Evolutionary conservation across 441 rosid species (phyloP).

Genomic region (Arabidopsis hybrid): DNA sequence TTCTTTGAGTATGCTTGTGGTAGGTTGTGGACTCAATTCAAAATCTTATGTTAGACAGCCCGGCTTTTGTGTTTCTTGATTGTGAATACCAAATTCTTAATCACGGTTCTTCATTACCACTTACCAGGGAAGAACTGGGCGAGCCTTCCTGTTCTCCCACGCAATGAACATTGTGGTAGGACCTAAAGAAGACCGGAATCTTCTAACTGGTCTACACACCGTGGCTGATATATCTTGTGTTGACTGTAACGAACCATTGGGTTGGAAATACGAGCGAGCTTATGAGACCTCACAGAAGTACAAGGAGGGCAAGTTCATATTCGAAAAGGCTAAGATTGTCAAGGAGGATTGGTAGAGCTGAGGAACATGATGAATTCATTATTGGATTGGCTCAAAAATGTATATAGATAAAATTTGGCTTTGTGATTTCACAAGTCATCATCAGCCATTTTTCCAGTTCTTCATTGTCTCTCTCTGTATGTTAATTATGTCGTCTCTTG

Average conservation of each 20-base stretch:
- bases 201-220: slow-evolving; percentile 81
- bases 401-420: slow-evolving; percentile 37
- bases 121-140: slow-evolving; percentile 76
- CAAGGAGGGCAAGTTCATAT: slow-evolving; percentile 87
- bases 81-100: background rate
- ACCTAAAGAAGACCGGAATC: slow-evolving; percentile 73
- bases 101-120: background rate
- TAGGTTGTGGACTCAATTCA: slow-evolving; percentile 3
- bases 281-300: slow-evolving; percentile 78
- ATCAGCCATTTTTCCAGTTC: slow-evolving; percentile 27
- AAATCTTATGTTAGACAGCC: too few relatives aligned
- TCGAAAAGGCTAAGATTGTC: slow-evolving; percentile 82
- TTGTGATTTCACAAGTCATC: slow-evolving; percentile 38
- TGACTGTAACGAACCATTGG: slow-evolving; percentile 75
- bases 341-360: slow-evolving; percentile 82
- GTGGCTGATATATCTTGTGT: slow-evolving; percentile 79
- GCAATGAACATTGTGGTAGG: slow-evolving; percentile 79
- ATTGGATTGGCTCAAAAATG: slow-evolving; percentile 43
- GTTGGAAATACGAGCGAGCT: slow-evolving; percentile 92
- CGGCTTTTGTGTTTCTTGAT: background rate
- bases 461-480: slow-evolving; percentile 5
- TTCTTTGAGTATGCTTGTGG: slow-evolving; percentile 12
- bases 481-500: slow-evolving; percentile 13
- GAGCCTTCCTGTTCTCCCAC: slow-evolving; percentile 88
- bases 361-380: slow-evolving; percentile 39